phyloP scores from a whole-genome alignment of 2,329 filamentous ascomycete species.

The Aureobasidium melanogenum region DNA sequence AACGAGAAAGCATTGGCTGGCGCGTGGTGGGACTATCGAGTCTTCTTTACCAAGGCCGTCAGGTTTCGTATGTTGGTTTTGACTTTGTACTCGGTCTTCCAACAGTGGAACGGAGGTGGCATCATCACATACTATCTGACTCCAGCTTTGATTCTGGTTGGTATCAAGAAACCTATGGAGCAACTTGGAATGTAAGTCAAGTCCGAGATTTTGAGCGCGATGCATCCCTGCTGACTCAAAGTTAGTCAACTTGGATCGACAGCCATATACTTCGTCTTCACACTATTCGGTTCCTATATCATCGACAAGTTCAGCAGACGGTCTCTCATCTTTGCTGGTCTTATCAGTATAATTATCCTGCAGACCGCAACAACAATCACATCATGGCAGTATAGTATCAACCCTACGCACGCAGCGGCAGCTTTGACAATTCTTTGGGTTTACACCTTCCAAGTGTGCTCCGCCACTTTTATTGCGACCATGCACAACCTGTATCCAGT shows the following conservation, averaged over 20 bases:
- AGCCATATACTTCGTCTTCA: slow-evolving; percentile 40
- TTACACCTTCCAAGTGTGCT: slow-evolving; percentile 41
- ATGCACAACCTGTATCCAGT: slow-evolving; percentile 9
- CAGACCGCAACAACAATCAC: slow-evolving; percentile 41
- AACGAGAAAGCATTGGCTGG: slow-evolving; percentile 21
- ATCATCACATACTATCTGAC: slow-evolving; percentile 36
- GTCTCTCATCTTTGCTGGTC: slow-evolving; percentile 37
- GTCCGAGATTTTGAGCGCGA: background rate
- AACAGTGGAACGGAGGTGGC: slow-evolving; percentile 41
- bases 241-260: slow-evolving; percentile 32
- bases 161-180: slow-evolving; percentile 29
- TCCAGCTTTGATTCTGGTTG: slow-evolving; percentile 34
- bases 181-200: slow-evolving; percentile 30
- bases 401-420: slow-evolving; percentile 26
- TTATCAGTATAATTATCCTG: slow-evolving; percentile 36
- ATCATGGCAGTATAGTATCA: slow-evolving; percentile 36
- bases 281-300: slow-evolving; percentile 33
- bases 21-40: slow-evolving; percentile 37
- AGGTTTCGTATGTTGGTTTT: slow-evolving; percentile 37
- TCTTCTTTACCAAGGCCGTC: slow-evolving; percentile 38
- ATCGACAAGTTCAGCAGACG: slow-evolving; percentile 36
- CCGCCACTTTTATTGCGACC: slow-evolving; percentile 34
- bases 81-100: slow-evolving; percentile 38
- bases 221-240: background rate
- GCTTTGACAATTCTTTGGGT: slow-evolving; percentile 39